Base-by-base conservation (phyloP, 495 filamentous ascomycete species). In the Elaphomyces granulatus region DNA sequence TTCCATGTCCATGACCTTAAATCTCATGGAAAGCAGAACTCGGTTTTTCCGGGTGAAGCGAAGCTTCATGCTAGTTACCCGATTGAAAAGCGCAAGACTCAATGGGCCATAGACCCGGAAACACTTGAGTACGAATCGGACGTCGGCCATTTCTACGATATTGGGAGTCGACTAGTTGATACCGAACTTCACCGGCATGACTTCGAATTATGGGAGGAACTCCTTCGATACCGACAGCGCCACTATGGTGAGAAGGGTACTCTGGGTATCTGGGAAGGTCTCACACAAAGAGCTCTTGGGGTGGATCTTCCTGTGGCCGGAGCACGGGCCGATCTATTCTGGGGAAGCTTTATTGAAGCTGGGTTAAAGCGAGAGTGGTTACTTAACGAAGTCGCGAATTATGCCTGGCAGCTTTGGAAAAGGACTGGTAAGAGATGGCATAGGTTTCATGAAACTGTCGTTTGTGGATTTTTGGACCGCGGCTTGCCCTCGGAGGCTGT, bases 191-290 rank as follows among this genome's bases (percentile, higher is more conserved):
- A 71, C 37, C 47, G 43, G 20, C 44, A 61, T 15, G 69, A 87
- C 48, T 65, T 76, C 39, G 51, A 59, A 10, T 59, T 84, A 8
- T 87, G 81, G 81, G 61, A 70, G 12, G 70, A 75, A 42, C 58
- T 84, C 17, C 58, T 87, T 15, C 63, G 70, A 21, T 78, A 73
- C 46, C 35, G 74, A 26, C 65, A 72, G 44, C 69, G 78, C 9
- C 59, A 68, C 32, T 64, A 82, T 55, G 79, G 79, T 2, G 49
- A 66, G 17, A 44, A 58, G 14, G 82, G 82, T 0, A 70, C 76
- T 2, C 21, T 60, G 12, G 60, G 63, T 28, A 77, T 86, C 28
- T 90, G 78, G 74, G 55, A 67, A 37, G 74, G 68, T 2, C 56
- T 87, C 42, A 65, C 66, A 16, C 45, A 54, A 8, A 61, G 67